Percentiles rank a stretch among this genome's conserved stretches.
Conservation (phyloP, 306 rosid species). For the Senna siamea region DNA sequence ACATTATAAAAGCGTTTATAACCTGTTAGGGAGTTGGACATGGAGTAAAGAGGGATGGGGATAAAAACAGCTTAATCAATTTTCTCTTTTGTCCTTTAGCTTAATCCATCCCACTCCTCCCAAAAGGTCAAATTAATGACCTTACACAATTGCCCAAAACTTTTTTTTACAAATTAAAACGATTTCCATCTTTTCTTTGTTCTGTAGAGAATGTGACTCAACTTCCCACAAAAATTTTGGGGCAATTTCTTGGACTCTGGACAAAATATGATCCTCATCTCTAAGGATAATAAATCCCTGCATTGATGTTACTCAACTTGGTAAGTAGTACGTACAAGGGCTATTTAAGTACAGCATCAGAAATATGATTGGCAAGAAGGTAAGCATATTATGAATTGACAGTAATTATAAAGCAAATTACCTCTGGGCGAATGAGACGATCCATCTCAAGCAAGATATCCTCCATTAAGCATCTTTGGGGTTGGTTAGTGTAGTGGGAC, state of each 20-base stretch:
- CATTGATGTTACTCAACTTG: not conserved
- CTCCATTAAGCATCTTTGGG: slow-evolving; percentile 70
- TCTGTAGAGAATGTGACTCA: slow-evolving; percentile 47
- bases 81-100: not conserved
- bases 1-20: not conserved
- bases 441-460: slow-evolving; percentile 96
- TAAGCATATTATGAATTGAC: not conserved
- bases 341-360: not conserved
- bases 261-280: slow-evolving; percentile 48
- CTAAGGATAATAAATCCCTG: slow-evolving; percentile 71
- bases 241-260: slow-evolving; percentile 57
- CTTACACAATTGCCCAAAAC: slow-evolving; percentile 62
- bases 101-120: not conserved
- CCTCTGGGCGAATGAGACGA: slow-evolving; percentile 85
- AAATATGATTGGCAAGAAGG: not conserved
- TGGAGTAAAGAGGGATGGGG: not conserved
- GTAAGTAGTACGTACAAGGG: not conserved
- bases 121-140: not conserved
- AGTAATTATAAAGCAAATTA: slow-evolving; percentile 34
- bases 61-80: too few relatives aligned
- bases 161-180: slow-evolving; percentile 63
- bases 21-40: not conserved
- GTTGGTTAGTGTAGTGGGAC: slow-evolving; percentile 63
- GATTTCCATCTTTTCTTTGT: slow-evolving; percentile 52
- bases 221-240: slow-evolving; percentile 63